Conservation (phyloP, 176 grass and related monocot genomes). For the Oryza longistaminata region DNA sequence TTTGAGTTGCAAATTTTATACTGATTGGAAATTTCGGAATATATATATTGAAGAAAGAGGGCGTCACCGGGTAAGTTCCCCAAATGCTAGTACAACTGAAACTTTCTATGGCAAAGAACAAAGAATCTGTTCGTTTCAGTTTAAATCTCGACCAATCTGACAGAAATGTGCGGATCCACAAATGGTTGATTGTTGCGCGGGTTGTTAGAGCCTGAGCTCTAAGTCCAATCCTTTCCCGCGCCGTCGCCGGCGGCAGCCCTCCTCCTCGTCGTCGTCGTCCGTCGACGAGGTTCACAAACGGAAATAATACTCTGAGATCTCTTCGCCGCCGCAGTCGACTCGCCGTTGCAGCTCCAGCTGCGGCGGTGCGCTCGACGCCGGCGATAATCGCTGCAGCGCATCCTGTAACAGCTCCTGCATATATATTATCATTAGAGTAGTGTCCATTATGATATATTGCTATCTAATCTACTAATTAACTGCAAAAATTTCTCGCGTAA, state of each 20-base stretch:
- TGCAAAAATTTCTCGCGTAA: not conserved
- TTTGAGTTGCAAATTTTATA: too few relatives aligned
- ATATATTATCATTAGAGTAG: not conserved
- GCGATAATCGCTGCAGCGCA: not conserved
- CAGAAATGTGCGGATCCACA: not conserved
- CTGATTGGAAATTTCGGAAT: too few relatives aligned
- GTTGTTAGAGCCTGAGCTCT: slow-evolving; percentile 49
- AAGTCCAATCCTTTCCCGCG: slow-evolving; percentile 38
- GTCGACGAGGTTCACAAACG: slow-evolving; percentile 43
- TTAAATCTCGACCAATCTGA: not conserved
- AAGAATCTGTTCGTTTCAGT: slow-evolving; percentile 23
- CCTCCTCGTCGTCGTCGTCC: slow-evolving; percentile 39
- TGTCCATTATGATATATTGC: not conserved
- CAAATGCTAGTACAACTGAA: not conserved
- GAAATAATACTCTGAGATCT: not conserved
- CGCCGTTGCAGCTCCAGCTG: not conserved
- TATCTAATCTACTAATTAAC: not conserved
- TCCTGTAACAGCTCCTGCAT: not conserved
- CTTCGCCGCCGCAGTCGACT: not conserved
- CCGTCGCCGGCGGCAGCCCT: too few relatives aligned
- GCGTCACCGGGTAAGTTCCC: too few relatives aligned
- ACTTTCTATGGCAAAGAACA: slow-evolving; percentile 43
- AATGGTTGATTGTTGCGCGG: not conserved
- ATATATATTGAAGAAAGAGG: too few relatives aligned
- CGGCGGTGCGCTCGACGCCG: not conserved